Base-by-base conservation (phyloP, 2,329 filamentous ascomycete species). In the Trichoderma gracile region DNA sequence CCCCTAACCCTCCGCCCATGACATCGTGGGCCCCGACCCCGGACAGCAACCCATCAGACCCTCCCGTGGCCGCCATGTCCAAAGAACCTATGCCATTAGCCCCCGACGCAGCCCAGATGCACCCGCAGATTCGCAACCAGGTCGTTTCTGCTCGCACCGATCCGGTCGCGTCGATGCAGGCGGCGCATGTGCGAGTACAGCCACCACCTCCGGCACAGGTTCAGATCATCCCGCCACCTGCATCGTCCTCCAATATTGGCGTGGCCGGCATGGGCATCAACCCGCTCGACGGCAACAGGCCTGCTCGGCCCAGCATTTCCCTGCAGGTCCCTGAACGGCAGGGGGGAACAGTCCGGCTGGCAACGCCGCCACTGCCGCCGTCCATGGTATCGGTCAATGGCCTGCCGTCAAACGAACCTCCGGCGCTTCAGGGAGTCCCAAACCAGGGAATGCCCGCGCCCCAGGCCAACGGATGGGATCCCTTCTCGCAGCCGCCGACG, bases 341-440 rank as follows among this genome's bases (percentile, higher is more conserved):
- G 19, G 81, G 86, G 1, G 86, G 86, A 0, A 80, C 84, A 3
- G 85, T 90, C 0, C 80, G 86, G 64, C 78, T 90, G 15, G 86
- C 87, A 25, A 90, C 87, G 9, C 83, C 83, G 40, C 81, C 81
- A 1, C 83, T 69, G 25, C 65, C 67, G 17, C 75, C 77, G 2
- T 83, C 84, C 0, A 80, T 81, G 10, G 75, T 84, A 2, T 77
- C 85, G 8, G 78, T 86, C 23, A 86, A 84, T 55, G 83, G 83
- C 25, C 57, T 66, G n/a, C 67, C 47, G 56, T 45, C 53, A 33
- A 64, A 47, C 64, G 53, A 67, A 58, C 5, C 27, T 9, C 38
- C 52, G n/a, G 14, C 46, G 3, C 55, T 64, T 10, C 60, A 55
- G 19, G 56, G 38, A 33, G 30, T 52, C 5, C 8, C 19, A 14